phyloP scores from a whole-genome alignment of 2,329 filamentous ascomycete species.

The Xylariomycetidae sp. region DNA sequence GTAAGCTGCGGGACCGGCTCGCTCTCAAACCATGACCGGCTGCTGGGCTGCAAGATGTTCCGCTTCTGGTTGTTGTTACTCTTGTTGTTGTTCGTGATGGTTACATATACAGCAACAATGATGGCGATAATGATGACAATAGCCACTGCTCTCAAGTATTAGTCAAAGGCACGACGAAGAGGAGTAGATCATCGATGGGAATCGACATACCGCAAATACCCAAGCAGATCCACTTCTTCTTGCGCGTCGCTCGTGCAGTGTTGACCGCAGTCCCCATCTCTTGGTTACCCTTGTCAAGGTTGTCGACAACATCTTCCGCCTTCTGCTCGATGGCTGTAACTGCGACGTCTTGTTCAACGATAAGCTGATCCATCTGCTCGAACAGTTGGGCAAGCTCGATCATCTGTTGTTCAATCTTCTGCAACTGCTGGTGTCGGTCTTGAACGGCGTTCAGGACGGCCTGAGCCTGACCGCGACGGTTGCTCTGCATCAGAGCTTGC shows the following conservation, averaged over 20 bases:
- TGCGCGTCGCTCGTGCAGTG: conserved; percentile 73
- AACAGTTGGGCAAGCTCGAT: conserved; percentile 83
- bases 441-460: conserved; percentile 75
- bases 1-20: conserved; percentile 15
- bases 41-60: conserved; percentile 14
- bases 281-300: conserved; percentile 79
- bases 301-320: conserved; percentile 77
- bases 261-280: conserved; percentile 78
- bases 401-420: conserved; percentile 90
- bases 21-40: conserved; percentile 13
- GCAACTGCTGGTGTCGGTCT: conserved; percentile 78
- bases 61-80: conserved; percentile 11
- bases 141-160: conserved; percentile 34
- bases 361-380: conserved; percentile 80
- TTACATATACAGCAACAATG: conserved; percentile 34
- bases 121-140: conserved; percentile 51
- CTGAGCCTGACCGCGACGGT: conserved; percentile 75
- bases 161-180: neutral
- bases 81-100: conserved; percentile 8
- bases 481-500: conserved; percentile 77
- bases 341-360: conserved; percentile 79
- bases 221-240: conserved; percentile 97
- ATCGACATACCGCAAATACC: conserved; percentile 59
- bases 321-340: conserved; percentile 81
- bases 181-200: neutral